Conservation (phyloP, 2,329 filamentous ascomycete species). For the Celoporthe dispersa region DNA sequence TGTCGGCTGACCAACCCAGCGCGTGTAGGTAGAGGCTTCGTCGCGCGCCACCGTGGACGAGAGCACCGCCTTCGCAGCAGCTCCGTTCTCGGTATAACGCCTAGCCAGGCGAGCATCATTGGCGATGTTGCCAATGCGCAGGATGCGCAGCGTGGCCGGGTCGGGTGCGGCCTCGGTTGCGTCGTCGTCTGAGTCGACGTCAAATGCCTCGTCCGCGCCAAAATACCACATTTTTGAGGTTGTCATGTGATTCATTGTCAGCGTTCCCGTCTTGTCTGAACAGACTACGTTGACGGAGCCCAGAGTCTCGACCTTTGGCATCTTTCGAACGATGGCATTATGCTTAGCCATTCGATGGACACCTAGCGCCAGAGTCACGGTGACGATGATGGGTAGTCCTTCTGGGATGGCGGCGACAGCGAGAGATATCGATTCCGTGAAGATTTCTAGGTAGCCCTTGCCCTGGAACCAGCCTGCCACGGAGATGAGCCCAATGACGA, state of each 20-base stretch:
- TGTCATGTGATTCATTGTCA: conserved; percentile 98
- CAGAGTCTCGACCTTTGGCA: conserved; percentile 96
- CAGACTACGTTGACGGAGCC: conserved; percentile 99
- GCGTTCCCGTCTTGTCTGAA: conserved; percentile 94
- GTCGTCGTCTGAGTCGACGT: conserved; percentile 60
- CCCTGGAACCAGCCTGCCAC: conserved; percentile 89
- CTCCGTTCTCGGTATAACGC: conserved; percentile 69
- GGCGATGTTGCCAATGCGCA: conserved; percentile 93
- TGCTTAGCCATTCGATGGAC: conserved; percentile 95
- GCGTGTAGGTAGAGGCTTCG: conserved; percentile 68
- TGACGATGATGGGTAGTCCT: conserved; percentile 96
- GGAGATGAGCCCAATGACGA: conserved; percentile 91
- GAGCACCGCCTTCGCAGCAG: conserved; percentile 78
- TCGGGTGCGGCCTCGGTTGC: conserved; percentile 64
- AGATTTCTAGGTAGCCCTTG: conserved; percentile 88
- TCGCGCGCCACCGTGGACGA: conserved; percentile 78
- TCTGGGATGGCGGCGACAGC: conserved; percentile 96
- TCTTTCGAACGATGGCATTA: conserved; percentile 90
- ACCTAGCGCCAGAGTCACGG: conserved; percentile 90
- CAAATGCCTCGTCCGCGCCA: conserved; percentile 60
- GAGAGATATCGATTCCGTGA: conserved; percentile 95
- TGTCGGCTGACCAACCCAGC: conserved; percentile 96
- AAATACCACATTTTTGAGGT: conserved; percentile 97
- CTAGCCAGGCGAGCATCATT: conserved; percentile 88
- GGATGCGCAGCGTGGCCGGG: conserved; percentile 75